Evolutionary conservation across 331 rosid genomes (phyloP), one percentile per base, ranked within the genome.

Genomic region (Rhamnella rubrinervis): DNA sequence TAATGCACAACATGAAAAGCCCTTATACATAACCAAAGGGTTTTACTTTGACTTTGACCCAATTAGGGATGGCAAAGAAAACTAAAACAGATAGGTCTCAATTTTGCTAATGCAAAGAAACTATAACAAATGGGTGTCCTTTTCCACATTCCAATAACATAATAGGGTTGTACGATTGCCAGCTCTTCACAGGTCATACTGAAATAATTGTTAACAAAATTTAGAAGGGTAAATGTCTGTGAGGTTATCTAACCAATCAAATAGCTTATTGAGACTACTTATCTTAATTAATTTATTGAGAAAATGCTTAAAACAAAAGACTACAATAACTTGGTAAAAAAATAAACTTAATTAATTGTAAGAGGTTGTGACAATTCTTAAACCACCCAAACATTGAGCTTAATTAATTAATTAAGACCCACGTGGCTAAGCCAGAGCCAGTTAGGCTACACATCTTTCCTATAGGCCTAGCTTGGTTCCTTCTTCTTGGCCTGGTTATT

Each of bases 361-460:
- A 20, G 35, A 19, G 10, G 52, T 28, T 13, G 66, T 37, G 56
- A 58, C 15, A 40, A 47, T 63, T 73, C 66, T 55, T 64, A 41
- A 75, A 44, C 69, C 6, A 44, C 31, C 64, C 59, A 55, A 14
- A 17, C 50, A 2, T 47, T 40, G 40, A 58, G 16, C 63, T 40
- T n/a, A 61, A 55, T 53, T 40, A 60, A 55, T 53, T 40, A 60
- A 23, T 23, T 23, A 55, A 58, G 61, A 38, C 60, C 66, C 74
- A 72, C 82, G 47, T 72, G 78, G 82, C 37, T 69, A n/a, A 50
- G 60, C 17, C 25, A 61, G 62, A 40, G 38, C 71, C 52, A 62
- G 75, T 72, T 72, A 62, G 67, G 63, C 75, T 62, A 31, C 35
- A 31, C 4, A 67, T 16, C 63, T 19, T 40, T 49, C 41, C 20